phyloP scores from a whole-genome alignment of 352 stramenopile species.

The Pythium monospermum region DNA sequence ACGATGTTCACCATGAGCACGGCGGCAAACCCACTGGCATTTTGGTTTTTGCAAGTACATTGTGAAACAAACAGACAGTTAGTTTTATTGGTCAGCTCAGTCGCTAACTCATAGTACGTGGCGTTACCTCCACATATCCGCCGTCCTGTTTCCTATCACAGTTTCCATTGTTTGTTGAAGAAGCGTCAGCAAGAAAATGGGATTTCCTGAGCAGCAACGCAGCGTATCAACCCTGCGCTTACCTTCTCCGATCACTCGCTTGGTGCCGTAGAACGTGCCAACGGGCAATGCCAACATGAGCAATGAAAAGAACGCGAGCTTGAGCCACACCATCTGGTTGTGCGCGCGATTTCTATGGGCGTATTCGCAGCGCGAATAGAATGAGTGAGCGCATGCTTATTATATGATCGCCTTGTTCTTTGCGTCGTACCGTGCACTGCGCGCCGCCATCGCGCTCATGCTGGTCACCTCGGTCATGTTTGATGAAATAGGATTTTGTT shows the following conservation, averaged over 20 bases:
- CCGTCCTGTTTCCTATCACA: conserved; percentile 35
- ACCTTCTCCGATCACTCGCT: conserved; percentile 31
- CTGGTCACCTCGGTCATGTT: conserved; percentile 19
- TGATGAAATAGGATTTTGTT: background rate
- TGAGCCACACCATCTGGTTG: conserved; percentile 68
- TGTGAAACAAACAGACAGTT: background rate
- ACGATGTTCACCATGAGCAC: conserved; percentile 76
- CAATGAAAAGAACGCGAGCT: conserved; percentile 65
- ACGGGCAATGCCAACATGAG: conserved; percentile 64
- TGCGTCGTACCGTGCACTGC: conserved; percentile 12
- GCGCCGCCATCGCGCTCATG: conserved; percentile 19
- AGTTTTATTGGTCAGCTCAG: background rate
- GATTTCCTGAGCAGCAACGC: no score
- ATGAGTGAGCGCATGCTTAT: no score
- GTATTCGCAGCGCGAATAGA: background rate
- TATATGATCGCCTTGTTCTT: background rate
- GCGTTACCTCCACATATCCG: conserved; percentile 63
- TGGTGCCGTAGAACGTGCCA: conserved; percentile 57
- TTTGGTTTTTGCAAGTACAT: background rate
- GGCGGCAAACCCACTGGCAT: conserved; percentile 67
- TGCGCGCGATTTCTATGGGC: conserved; percentile 54
- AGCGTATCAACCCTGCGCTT: conserved; percentile 32
- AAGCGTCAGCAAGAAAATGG: background rate
- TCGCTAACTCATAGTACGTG: no score
- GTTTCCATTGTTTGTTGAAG: background rate